Evolutionary conservation across 2,329 filamentous ascomycete species (phyloP).

Genomic region (Botrytis tulipae): DNA sequence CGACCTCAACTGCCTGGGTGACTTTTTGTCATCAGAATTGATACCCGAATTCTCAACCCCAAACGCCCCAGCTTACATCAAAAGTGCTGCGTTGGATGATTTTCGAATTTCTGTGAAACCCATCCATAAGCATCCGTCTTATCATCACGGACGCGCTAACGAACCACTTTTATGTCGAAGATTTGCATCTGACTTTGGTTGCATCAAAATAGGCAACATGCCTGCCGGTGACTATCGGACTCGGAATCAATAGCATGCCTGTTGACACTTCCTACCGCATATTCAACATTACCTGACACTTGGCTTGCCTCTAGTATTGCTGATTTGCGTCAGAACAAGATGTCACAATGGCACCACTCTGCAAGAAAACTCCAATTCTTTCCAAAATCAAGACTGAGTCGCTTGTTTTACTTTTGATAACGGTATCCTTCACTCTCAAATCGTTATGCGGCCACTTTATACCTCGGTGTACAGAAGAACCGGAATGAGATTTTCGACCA

Average conservation of each 20-base stretch:
- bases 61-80: not conserved
- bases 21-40: not conserved
- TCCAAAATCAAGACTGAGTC: not conserved
- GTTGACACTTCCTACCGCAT: not conserved
- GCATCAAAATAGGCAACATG: not conserved
- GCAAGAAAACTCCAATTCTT: not conserved
- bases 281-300: not conserved
- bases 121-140: not conserved
- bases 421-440: not conserved
- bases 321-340: not conserved
- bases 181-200: not conserved
- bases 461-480: not conserved
- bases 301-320: not conserved
- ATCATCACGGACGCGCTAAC: not conserved
- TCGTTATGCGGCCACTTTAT: not conserved
- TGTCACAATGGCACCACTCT: not conserved
- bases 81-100: not conserved
- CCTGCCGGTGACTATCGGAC: not conserved
- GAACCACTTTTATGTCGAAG: not conserved
- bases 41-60: not conserved
- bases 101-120: not conserved
- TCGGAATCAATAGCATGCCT: not conserved
- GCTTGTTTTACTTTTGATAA: not conserved
- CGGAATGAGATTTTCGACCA: too few relatives aligned
- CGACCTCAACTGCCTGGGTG: not conserved